Evolutionary conservation across 2,329 filamentous ascomycete species (phyloP).

Genomic region (Sordariomycetes sp.): DNA sequence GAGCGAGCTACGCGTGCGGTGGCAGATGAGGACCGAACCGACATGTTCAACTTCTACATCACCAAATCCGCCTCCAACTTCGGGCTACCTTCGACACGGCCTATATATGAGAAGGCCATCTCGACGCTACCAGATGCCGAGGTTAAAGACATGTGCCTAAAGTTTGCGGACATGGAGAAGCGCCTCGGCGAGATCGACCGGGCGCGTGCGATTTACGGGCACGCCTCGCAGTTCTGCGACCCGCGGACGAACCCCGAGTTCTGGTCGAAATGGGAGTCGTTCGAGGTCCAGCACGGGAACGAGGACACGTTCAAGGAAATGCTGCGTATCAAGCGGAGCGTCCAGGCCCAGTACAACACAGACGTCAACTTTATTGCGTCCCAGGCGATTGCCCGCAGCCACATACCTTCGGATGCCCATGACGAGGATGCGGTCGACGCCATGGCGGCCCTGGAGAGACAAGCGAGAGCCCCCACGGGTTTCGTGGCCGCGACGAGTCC

Average conservation of each 20-base stretch:
- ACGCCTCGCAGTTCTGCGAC: conserved; percentile 95
- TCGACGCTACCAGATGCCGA: conserved; percentile 86
- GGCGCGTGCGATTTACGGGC: conserved; percentile 88
- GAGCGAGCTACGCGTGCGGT: conserved; percentile 93
- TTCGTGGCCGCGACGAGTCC: conserved; percentile 76
- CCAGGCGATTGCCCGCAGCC: conserved; percentile 77
- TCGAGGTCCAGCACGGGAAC: conserved; percentile 96
- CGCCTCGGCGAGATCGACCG: conserved; percentile 88
- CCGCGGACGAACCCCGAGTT: conserved; percentile 81
- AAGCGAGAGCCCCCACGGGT: conserved; percentile 77
- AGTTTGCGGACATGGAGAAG: conserved; percentile 95
- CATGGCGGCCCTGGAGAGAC: conserved; percentile 80
- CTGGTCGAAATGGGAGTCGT: conserved; percentile 95
- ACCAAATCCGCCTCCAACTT: conserved; percentile 98
- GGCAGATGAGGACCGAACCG: conserved; percentile 83
- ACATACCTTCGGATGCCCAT: conserved; percentile 42
- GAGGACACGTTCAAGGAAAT: conserved; percentile 99
- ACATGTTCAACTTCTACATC: conserved; percentile 99
- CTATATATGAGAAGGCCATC: conserved; percentile 95
- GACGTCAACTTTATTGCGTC: conserved; percentile 98
- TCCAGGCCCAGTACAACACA: conserved; percentile 96
- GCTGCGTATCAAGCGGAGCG: conserved; percentile 92
- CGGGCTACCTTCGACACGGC: conserved; percentile 83
- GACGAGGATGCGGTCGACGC: conserved; percentile 56
- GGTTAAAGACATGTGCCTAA: conserved; percentile 95